Conservation (phyloP, 2,329 filamentous ascomycete genomes). For the Cryphonectria parasitica region DNA sequence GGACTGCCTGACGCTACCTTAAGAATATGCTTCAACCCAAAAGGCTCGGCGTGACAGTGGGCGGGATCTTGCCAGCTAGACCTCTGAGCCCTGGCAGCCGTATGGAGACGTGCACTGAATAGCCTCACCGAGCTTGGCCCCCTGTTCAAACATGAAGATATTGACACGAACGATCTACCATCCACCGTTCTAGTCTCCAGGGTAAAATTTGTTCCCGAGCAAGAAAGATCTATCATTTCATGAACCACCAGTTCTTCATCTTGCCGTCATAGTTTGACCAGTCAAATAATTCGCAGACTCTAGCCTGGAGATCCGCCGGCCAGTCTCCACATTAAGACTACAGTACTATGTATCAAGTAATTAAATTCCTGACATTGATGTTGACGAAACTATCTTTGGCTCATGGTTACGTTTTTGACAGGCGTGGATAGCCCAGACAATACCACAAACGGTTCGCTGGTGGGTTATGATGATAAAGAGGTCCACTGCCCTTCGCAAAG, state of each 20-base stretch:
- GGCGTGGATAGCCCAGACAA: background rate
- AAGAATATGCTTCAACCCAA: background rate
- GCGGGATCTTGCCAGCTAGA: background rate
- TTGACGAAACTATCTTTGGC: background rate
- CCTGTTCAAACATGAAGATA: too few species aligned
- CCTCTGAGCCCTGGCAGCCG: too few species aligned
- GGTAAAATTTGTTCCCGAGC: background rate
- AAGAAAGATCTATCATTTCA: background rate
- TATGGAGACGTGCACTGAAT: too few species aligned
- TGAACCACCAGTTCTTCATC: background rate
- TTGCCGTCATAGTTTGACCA: background rate
- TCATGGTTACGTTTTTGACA: background rate
- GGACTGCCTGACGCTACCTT: background rate
- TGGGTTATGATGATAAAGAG: background rate
- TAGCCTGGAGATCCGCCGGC: background rate
- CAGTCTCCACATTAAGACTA: background rate
- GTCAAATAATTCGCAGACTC: background rate
- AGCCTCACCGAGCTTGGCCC: too few species aligned
- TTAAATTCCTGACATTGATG: background rate
- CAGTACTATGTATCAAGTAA: background rate
- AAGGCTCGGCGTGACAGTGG: background rate
- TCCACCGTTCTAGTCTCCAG: background rate
- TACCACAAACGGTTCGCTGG: background rate
- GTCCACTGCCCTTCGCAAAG: background rate
- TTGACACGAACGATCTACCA: too few species aligned